Evolutionary conservation across 148 eudicot genomes (phyloP).

Genomic region (Polygonum maritimum): DNA sequence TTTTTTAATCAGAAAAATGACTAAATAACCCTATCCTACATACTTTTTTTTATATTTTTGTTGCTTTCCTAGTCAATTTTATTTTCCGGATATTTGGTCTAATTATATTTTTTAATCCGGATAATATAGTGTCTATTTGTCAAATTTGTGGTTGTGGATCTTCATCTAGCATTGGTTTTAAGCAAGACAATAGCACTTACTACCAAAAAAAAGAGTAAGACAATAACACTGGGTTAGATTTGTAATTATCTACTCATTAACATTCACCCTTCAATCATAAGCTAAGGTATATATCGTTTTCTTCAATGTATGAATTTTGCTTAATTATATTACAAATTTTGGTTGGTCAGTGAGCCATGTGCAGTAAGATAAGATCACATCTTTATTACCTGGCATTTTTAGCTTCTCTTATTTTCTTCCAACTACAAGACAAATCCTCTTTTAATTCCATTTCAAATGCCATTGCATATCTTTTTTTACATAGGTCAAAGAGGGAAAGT

Average conservation of each 20-base stretch:
- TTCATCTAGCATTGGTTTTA: background rate
- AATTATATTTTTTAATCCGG: too few relatives aligned
- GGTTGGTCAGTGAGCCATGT: background rate
- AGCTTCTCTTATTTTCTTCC: background rate
- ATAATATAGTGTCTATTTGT: background rate
- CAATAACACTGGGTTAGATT: background rate
- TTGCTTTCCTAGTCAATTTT: too few relatives aligned
- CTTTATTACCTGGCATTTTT: background rate
- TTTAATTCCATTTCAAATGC: background rate
- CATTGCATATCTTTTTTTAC: background rate
- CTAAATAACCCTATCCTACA: background rate
- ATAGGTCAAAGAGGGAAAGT: background rate
- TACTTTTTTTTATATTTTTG: too few relatives aligned
- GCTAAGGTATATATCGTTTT: background rate
- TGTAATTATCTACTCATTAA: background rate
- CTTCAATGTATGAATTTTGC: background rate
- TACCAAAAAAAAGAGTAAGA: too few relatives aligned
- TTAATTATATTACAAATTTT: background rate
- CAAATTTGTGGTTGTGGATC: background rate
- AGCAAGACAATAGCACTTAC: too few relatives aligned
- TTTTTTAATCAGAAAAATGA: too few relatives aligned
- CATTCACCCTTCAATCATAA: background rate
- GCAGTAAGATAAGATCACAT: constrained; percentile 7
- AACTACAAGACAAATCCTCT: background rate
- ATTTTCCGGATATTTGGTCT: too few relatives aligned